Percentiles rank a stretch among this genome's conserved stretches.
Conservation (phyloP, 2,329 filamentous ascomycete species). For the Aspergillus sp. region DNA sequence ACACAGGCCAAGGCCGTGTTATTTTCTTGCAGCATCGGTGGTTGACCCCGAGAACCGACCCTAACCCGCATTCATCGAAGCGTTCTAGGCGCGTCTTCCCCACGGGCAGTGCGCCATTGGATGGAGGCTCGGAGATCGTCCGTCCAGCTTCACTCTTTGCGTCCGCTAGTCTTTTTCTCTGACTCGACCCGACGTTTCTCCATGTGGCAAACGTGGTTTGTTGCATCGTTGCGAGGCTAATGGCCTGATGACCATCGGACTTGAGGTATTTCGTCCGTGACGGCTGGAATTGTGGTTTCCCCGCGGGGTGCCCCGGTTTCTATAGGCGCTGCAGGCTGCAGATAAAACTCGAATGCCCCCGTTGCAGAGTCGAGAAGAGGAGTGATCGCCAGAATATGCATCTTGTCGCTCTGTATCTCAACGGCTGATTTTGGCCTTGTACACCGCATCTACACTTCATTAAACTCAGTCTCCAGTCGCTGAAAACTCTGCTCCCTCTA, state of each 20-base stretch:
- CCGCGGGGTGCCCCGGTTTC: conserved; percentile 17
- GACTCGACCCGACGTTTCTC: conserved; percentile 1
- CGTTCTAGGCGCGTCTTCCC: neutral
- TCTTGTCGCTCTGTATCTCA: neutral
- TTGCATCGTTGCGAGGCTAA: neutral
- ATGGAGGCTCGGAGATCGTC: conserved; percentile 24
- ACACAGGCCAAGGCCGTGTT: neutral
- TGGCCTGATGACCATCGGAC: conserved; percentile 8
- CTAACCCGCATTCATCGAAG: neutral
- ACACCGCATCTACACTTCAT: neutral
- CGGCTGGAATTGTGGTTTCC: neutral
- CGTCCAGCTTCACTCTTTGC: conserved; percentile 10
- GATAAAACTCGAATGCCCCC: conserved; percentile 2
- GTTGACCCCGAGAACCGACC: conserved; percentile 29
- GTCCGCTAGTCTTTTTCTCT: neutral
- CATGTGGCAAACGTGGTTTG: neutral
- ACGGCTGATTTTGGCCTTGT: neutral
- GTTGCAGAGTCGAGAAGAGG: neutral
- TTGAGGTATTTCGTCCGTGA: conserved; percentile 9
- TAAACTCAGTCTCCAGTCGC: neutral
- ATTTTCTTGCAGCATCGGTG: conserved; percentile 11
- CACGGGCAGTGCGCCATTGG: conserved; percentile 22
- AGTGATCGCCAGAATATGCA: conserved; percentile 8
- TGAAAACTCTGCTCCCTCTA: neutral
- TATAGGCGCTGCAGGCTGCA: neutral